Conservation (phyloP, 352 stramenopile genomes). For the Phytophthora pini region DNA sequence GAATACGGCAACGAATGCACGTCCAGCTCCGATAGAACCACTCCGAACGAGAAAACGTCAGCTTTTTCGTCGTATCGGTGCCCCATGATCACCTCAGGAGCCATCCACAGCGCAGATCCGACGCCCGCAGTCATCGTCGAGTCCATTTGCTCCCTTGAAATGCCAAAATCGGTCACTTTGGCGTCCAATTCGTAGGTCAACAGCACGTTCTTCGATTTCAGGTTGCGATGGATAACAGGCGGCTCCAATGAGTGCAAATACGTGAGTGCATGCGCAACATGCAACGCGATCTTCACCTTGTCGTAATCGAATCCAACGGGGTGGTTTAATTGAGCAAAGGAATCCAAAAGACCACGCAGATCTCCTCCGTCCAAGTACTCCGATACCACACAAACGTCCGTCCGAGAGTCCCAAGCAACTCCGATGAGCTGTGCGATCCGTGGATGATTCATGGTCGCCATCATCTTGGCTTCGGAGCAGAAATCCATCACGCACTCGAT, state of each 20-base stretch:
- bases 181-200: slow-evolving; percentile 35
- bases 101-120: slow-evolving; percentile 46
- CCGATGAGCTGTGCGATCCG: slow-evolving; percentile 42
- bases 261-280: slow-evolving; percentile 37
- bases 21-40: slow-evolving; percentile 53
- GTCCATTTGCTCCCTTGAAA: slow-evolving; percentile 34
- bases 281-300: slow-evolving; percentile 39
- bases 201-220: slow-evolving; percentile 49
- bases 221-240: slow-evolving; percentile 44
- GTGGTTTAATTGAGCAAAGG: slow-evolving; percentile 22
- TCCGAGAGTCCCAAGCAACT: slow-evolving; percentile 44
- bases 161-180: slow-evolving; percentile 55
- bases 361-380: slow-evolving; percentile 41
- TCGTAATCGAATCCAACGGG: slow-evolving; percentile 37
- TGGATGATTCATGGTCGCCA: slow-evolving; percentile 28
- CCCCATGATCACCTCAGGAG: slow-evolving; percentile 40
- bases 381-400: slow-evolving; percentile 39
- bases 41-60: slow-evolving; percentile 78
- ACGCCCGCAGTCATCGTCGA: slow-evolving; percentile 45
- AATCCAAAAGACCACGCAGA: slow-evolving; percentile 13
- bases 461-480: slow-evolving; percentile 19
- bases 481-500: slow-evolving; percentile 19
- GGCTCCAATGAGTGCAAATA: slow-evolving; percentile 43
- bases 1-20: slow-evolving; percentile 23
- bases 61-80: slow-evolving; percentile 59